These are phyloP conservation scores for Phytopythium helicoides DNA, from an alignment of 352 stramenopile genomes.

Conservation along the genomic window DNA sequence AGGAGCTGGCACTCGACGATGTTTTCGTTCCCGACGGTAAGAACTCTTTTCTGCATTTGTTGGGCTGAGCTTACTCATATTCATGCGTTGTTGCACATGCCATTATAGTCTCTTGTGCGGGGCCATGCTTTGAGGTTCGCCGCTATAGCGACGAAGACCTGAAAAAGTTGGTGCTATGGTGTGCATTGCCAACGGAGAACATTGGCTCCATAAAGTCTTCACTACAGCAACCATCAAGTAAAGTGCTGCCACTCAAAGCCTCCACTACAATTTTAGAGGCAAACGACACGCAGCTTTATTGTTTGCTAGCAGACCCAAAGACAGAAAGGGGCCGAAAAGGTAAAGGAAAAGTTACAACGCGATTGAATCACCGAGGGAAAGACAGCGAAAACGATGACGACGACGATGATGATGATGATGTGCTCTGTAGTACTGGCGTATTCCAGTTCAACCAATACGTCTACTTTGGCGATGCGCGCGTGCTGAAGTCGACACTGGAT, in stretches of 20 bases:
- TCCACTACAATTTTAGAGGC: constrained; percentile 23
- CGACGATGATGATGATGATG: constrained; percentile 16
- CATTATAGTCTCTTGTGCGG: constrained; percentile 38
- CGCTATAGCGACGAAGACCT: constrained; percentile 47
- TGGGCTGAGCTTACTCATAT: not conserved
- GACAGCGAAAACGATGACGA: constrained; percentile 19
- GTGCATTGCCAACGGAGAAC: constrained; percentile 26
- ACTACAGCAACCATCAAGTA: constrained; percentile 10
- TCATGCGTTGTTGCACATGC: not conserved
- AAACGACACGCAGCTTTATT: constrained; percentile 69
- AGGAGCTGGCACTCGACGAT: constrained; percentile 59
- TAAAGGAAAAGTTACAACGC: constrained; percentile 9
- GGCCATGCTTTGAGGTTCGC: constrained; percentile 33
- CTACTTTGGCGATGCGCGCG: constrained; percentile 34
- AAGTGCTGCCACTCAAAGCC: constrained; percentile 13
- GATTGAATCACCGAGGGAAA: not conserved
- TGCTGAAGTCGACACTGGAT: constrained; percentile 27
- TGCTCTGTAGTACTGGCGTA: constrained; percentile 34
- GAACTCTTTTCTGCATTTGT: not conserved
- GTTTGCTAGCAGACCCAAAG: constrained; percentile 16
- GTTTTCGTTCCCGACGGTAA: constrained; percentile 58
- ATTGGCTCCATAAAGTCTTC: constrained; percentile 5
- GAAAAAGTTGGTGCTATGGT: constrained; percentile 64
- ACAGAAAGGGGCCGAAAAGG: not conserved
- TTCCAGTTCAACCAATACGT: constrained; percentile 72